These are phyloP conservation scores for Colletotrichum trifolii DNA, from an alignment of 2,329 filamentous ascomycete species.

Conservation along the genomic window DNA sequence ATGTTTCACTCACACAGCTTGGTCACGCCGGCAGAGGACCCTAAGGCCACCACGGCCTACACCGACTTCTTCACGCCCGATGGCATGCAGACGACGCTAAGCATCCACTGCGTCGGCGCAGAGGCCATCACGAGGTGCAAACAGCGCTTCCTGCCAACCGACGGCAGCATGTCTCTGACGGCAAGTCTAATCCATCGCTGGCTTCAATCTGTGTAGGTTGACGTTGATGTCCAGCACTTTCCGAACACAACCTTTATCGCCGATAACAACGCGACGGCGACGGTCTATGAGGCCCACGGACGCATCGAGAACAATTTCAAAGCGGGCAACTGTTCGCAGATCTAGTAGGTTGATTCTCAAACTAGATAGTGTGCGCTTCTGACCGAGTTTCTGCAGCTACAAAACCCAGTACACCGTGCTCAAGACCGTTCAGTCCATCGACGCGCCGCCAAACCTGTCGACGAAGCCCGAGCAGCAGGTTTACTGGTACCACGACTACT, in stretches of 20 bases:
- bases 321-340: conserved; percentile 30
- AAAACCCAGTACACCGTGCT: conserved; percentile 31
- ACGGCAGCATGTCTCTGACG: conserved; percentile 30
- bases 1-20: neutral
- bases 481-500: conserved; percentile 33
- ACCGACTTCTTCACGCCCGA: conserved; percentile 30
- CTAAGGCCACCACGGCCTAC: conserved; percentile 30
- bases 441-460: conserved; percentile 24
- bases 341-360: conserved; percentile 14
- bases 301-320: conserved; percentile 32
- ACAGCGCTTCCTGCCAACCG: conserved; percentile 22
- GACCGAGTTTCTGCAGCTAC: conserved; percentile 5
- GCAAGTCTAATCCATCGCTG: neutral
- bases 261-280: conserved; percentile 23
- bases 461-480: conserved; percentile 24
- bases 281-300: conserved; percentile 24
- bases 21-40: conserved; percentile 26
- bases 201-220: neutral
- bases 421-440: conserved; percentile 16
- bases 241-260: conserved; percentile 27
- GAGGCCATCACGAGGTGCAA: conserved; percentile 29
- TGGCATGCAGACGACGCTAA: conserved; percentile 33
- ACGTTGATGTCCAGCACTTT: conserved; percentile 10
- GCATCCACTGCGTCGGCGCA: conserved; percentile 30
- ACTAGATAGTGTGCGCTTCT: neutral